These are phyloP conservation scores for Scheffersomyces cryptocercus DNA, from an alignment of 1,139 yeast species.

Conservation along the genomic window DNA sequence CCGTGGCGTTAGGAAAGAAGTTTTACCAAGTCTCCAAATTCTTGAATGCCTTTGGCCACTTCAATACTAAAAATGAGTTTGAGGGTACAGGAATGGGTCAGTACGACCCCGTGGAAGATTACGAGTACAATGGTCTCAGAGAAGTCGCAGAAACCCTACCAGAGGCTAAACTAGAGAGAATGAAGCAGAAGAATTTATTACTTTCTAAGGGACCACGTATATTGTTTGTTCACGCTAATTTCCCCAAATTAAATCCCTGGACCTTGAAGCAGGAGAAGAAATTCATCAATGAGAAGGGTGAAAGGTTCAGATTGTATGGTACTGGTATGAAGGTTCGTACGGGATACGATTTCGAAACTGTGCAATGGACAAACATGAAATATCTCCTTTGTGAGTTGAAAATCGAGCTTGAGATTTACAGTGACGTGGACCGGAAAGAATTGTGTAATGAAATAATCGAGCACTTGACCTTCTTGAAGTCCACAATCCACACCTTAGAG, in stretches of 20 bases:
- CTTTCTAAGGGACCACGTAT: conserved; percentile 37
- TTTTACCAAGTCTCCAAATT: conserved; percentile 70
- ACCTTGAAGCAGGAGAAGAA: conserved; percentile 41
- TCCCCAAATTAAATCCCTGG: conserved; percentile 66
- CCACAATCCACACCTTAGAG: conserved; percentile 26
- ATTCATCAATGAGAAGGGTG: conserved; percentile 43
- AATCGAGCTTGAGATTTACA: conserved; percentile 46
- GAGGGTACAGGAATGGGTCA: conserved; percentile 76
- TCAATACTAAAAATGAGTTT: conserved; percentile 42
- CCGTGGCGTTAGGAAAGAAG: conserved; percentile 58
- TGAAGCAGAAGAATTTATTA: conserved; percentile 15
- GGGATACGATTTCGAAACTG: conserved; percentile 61
- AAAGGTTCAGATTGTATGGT: conserved; percentile 54
- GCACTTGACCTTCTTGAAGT: conserved; percentile 44
- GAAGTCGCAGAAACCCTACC: conserved; percentile 6
- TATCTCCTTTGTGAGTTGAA: conserved; percentile 57
- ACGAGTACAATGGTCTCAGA: conserved; percentile 14
- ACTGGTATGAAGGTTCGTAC: conserved; percentile 51
- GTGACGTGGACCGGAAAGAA: conserved; percentile 41
- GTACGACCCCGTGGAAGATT: conserved; percentile 65
- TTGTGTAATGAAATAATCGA: conserved; percentile 50
- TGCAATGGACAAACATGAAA: conserved; percentile 62
- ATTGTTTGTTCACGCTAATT: conserved; percentile 65
- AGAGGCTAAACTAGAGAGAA: conserved; percentile 11
- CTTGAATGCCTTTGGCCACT: conserved; percentile 55